These are phyloP conservation scores for Daldinia grandis DNA, from an alignment of 495 filamentous ascomycete species.

Conservation along the genomic window DNA sequence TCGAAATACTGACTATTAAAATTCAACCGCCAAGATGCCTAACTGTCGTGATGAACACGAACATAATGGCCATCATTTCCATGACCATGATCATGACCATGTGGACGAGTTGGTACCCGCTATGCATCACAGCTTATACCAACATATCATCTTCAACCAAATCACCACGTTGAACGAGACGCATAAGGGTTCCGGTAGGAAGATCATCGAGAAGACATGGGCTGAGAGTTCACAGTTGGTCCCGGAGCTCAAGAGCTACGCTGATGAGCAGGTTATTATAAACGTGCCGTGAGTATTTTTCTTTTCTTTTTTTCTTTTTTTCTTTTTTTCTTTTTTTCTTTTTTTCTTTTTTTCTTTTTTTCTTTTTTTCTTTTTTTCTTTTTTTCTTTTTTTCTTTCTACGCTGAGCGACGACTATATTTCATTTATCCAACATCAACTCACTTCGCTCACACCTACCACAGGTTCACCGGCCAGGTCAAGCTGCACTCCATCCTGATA, in stretches of 20 bases:
- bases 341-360: conserved; percentile 24
- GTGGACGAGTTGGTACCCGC: conserved; percentile 91
- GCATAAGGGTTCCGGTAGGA: conserved; percentile 69
- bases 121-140: conserved; percentile 85
- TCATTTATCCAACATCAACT: no score
- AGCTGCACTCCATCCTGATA: conserved; percentile 86
- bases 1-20: neutral
- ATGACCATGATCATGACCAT: conserved; percentile 71
- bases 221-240: conserved; percentile 72
- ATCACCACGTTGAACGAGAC: conserved; percentile 89
- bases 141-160: conserved; percentile 87
- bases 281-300: conserved; percentile 78
- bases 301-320: conserved; percentile 13
- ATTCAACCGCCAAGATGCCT: conserved; percentile 50
- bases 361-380: conserved; percentile 24
- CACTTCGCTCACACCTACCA: neutral
- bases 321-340: conserved; percentile 23
- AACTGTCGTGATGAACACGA: conserved; percentile 57
- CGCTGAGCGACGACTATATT: no score
- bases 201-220: conserved; percentile 91
- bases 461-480: conserved; percentile 93
- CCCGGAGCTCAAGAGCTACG: conserved; percentile 82
- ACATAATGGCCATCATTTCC: conserved; percentile 22
- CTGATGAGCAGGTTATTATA: conserved; percentile 93
- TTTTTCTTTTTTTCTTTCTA: conserved; percentile 17